These are phyloP conservation scores for Cryptosporidium sp. DNA, from an alignment of 169 alveolate species.

Conservation along the genomic window DNA sequence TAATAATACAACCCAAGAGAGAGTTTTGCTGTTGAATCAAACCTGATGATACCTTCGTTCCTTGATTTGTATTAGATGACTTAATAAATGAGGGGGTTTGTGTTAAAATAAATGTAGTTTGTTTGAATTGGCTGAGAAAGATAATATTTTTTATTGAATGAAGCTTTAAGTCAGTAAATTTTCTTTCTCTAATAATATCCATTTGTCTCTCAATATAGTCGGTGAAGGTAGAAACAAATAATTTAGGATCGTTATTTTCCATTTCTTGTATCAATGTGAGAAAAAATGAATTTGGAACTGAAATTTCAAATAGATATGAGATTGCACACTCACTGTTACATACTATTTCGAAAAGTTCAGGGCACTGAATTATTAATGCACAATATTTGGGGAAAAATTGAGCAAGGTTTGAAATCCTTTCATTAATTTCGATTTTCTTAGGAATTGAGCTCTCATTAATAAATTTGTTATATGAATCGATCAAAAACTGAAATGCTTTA, in stretches of 20 bases:
- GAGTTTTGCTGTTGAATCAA: slow-evolving; percentile 34
- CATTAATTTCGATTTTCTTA: slow-evolving; percentile 13
- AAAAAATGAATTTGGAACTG: slow-evolving; percentile 33
- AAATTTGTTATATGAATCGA: slow-evolving; percentile 49
- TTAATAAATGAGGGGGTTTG: slow-evolving; percentile 33
- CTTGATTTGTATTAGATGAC: not conserved
- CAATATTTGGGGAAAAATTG: slow-evolving; percentile 50
- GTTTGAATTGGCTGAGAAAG: slow-evolving; percentile 50
- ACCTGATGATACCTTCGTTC: slow-evolving; percentile 22
- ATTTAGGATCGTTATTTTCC: slow-evolving; percentile 44
- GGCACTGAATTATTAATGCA: slow-evolving; percentile 71
- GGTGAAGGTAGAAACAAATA: not conserved
- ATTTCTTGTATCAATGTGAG: slow-evolving; percentile 4
- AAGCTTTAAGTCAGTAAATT: slow-evolving; percentile 18
- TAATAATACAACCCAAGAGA: slow-evolving; percentile 72
- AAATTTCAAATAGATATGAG: slow-evolving; percentile 37
- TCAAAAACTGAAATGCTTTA: slow-evolving; percentile 28
- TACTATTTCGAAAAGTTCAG: slow-evolving; percentile 53
- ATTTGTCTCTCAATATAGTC: slow-evolving; percentile 17
- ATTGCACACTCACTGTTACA: not conserved
- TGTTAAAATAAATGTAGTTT: slow-evolving; percentile 10
- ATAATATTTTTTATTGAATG: slow-evolving; percentile 27
- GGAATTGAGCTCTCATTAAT: slow-evolving; percentile 17
- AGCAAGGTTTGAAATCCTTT: not conserved
- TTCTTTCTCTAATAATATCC: slow-evolving; percentile 8